Evolutionary conservation across 2,329 filamentous ascomycete species (phyloP).

Genomic region (Neonectria hederae): DNA sequence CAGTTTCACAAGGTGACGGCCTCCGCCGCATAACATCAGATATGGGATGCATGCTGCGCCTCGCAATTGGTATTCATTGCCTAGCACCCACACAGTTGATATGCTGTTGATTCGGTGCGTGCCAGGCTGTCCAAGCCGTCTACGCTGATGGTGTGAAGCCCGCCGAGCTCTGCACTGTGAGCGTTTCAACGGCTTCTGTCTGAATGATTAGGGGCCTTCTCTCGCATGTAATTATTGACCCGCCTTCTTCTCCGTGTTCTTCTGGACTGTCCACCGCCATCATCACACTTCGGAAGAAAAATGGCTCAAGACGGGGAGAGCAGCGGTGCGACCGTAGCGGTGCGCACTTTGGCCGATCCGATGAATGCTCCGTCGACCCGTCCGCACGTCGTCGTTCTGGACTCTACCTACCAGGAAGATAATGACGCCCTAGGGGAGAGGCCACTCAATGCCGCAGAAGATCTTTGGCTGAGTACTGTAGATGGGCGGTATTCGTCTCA

Average conservation of each 20-base stretch:
- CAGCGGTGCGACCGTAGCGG: conserved; percentile 31
- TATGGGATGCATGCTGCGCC: conserved; percentile 32
- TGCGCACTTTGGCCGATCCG: conserved; percentile 33
- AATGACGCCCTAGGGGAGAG: conserved; percentile 20
- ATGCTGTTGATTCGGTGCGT: conserved; percentile 31
- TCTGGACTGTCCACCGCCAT: conserved; percentile 2
- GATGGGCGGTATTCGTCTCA: conserved; percentile 59
- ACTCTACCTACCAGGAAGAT: conserved; percentile 32
- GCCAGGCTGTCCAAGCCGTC: conserved; percentile 11
- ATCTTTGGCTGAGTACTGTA: conserved; percentile 60
- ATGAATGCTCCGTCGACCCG: conserved; percentile 31
- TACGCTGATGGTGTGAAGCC: conserved; percentile 33
- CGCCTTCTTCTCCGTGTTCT: conserved; percentile 9
- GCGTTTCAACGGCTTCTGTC: conserved; percentile 20
- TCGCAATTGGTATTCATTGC: conserved; percentile 34
- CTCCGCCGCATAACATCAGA: conserved; percentile 20
- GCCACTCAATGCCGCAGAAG: conserved; percentile 49
- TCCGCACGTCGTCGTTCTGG: conserved; percentile 37
- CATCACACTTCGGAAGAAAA: conserved; percentile 12
- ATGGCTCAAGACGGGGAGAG: conserved; percentile 33
- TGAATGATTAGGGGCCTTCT: conserved; percentile 27
- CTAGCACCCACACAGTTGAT: conserved; percentile 36
- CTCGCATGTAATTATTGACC: conserved; percentile 11
- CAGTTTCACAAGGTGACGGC: conserved; percentile 13
- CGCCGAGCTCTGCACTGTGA: conserved; percentile 23